These are phyloP conservation scores for Hyparrhenia diplandra DNA, from an alignment of 176 grass and related monocot species.

Conservation along the genomic window DNA sequence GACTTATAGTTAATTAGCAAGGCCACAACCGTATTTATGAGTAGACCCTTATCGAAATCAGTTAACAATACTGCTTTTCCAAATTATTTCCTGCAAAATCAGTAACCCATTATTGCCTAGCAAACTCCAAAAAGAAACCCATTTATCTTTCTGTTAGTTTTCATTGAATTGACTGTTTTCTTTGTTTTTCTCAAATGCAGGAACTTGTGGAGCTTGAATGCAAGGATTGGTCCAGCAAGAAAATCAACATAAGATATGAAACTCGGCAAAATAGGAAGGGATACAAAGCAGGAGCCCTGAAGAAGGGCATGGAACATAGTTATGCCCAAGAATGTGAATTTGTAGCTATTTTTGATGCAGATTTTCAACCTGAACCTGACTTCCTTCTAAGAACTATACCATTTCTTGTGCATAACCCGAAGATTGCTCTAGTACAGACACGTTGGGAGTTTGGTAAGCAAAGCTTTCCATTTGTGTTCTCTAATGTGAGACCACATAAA, in stretches of 20 bases:
- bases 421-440: conserved; percentile 66
- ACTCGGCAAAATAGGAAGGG: conserved; percentile 55
- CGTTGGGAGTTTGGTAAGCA: conserved; percentile 73
- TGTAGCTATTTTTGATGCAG: conserved; percentile 79
- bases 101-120: not conserved
- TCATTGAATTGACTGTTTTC: not conserved
- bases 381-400: conserved; percentile 75
- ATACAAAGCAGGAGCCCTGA: conserved; percentile 78
- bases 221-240: conserved; percentile 47
- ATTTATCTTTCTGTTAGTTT: not conserved
- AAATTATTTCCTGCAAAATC: not conserved
- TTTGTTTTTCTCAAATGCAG: conserved; percentile 27
- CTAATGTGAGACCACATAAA: not conserved
- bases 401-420: conserved; percentile 64
- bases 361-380: conserved; percentile 65
- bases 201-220: conserved; percentile 69
- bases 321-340: conserved; percentile 61
- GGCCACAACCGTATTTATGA: not conserved
- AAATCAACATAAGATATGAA: conserved; percentile 59
- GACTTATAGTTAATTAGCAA: not conserved
- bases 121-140: not conserved
- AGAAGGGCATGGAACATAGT: conserved; percentile 60
- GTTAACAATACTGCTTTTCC: not conserved
- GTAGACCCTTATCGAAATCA: not conserved
- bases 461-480: not conserved